Evolutionary conservation across 768 basidiomycete genomes (phyloP).

Genomic region (Collybia sordida): DNA sequence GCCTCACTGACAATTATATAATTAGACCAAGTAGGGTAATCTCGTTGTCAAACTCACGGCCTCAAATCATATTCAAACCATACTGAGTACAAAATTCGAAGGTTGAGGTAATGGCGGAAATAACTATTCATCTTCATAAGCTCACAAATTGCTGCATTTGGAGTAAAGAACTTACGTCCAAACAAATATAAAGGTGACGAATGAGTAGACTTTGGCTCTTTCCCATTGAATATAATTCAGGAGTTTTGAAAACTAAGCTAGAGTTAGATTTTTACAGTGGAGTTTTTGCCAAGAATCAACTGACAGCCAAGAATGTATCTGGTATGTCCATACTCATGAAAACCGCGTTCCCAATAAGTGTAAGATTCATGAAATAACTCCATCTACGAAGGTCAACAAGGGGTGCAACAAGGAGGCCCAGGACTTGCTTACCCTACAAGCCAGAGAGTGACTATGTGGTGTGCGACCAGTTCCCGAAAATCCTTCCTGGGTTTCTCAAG

Average conservation of each 20-base stretch:
- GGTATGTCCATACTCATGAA: slow-evolving; percentile 98
- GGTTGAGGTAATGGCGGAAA: slow-evolving; percentile 90
- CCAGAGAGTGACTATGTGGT: slow-evolving; percentile 95
- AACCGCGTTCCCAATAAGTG: slow-evolving; percentile 86
- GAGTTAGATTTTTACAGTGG: not conserved
- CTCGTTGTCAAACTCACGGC: slow-evolving; percentile 53
- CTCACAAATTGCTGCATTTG: not conserved
- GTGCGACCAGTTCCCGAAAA: slow-evolving; percentile 80
- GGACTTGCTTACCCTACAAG: slow-evolving; percentile 67
- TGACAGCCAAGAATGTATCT: slow-evolving; percentile 82
- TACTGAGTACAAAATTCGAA: slow-evolving; percentile 85
- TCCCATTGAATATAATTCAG: slow-evolving; percentile 83
- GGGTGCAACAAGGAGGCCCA: not conserved
- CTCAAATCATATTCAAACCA: slow-evolving; percentile 75
- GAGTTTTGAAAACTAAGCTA: slow-evolving; percentile 71
- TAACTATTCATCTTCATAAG: slow-evolving; percentile 54
- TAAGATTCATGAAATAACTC: slow-evolving; percentile 82
- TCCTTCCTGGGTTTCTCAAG: slow-evolving; percentile 97
- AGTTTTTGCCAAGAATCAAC: slow-evolving; percentile 20
- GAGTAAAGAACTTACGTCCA: slow-evolving; percentile 77
- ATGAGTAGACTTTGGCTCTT: slow-evolving; percentile 59
- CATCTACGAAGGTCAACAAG: slow-evolving; percentile 47
- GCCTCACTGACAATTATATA: slow-evolving; percentile 39
- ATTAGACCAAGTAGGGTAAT: not conserved
- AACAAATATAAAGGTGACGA: slow-evolving; percentile 60